Conservation (phyloP, 2,329 filamentous ascomycete species). For the Knufia fluminis region DNA sequence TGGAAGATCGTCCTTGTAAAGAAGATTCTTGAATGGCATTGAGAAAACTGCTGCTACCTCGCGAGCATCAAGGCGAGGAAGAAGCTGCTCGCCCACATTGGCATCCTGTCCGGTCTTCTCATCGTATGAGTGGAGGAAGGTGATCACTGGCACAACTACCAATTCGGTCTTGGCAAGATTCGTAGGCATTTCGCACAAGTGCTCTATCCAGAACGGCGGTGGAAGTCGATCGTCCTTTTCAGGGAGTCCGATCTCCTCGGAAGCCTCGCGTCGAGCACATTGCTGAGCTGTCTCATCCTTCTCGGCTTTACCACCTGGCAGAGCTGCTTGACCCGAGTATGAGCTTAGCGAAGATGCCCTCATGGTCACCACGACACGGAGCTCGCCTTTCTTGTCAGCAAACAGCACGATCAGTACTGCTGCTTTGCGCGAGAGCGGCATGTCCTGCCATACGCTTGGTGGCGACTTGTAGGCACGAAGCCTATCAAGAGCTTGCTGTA, state of each 20-base stretch:
- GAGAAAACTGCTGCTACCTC: slow-evolving; percentile 94
- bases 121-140: slow-evolving; percentile 61
- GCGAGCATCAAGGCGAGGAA: slow-evolving; percentile 72
- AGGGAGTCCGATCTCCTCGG: slow-evolving; percentile 86
- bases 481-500: slow-evolving; percentile 44
- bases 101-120: slow-evolving; percentile 33
- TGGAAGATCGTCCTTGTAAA: slow-evolving; percentile 52
- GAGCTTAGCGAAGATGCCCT: slow-evolving; percentile 50
- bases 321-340: slow-evolving; percentile 75
- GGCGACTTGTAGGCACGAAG: slow-evolving; percentile 49
- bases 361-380: slow-evolving; percentile 58
- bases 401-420: slow-evolving; percentile 84
- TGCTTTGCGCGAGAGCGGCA: slow-evolving; percentile 58
- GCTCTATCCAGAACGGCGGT: slow-evolving; percentile 71
- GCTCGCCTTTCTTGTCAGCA: slow-evolving; percentile 69
- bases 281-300: slow-evolving; percentile 53
- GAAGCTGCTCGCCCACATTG: slow-evolving; percentile 59
- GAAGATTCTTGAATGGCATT: slow-evolving; percentile 76
- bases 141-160: slow-evolving; percentile 66
- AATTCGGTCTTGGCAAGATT: slow-evolving; percentile 65
- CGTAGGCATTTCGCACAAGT: slow-evolving; percentile 74
- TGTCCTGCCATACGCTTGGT: slow-evolving; percentile 47
- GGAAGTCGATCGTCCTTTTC: slow-evolving; percentile 52
- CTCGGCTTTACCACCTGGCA: slow-evolving; percentile 66
- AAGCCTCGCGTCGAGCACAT: slow-evolving; percentile 81